Conservation (phyloP, 805 yeast genomes). For the Barnettozyma botsteinii region DNA sequence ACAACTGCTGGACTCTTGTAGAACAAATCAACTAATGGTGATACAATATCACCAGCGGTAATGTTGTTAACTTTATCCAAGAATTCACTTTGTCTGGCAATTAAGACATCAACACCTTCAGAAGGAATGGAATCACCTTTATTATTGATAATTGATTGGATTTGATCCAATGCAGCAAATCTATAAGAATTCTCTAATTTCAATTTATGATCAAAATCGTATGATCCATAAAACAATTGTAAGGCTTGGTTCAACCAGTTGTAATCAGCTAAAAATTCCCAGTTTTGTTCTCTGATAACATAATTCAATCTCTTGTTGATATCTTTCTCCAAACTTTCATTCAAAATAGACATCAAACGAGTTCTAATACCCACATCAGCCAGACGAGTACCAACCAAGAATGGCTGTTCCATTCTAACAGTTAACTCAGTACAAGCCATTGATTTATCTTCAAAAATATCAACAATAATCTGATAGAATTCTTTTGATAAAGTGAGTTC, state of each 20-base stretch:
- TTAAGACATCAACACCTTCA: constrained; percentile 26
- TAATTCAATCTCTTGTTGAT: constrained; percentile 76
- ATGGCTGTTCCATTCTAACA: constrained; percentile 93
- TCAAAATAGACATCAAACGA: constrained; percentile 73
- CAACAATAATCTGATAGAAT: constrained; percentile 81
- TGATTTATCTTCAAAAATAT: constrained; percentile 75
- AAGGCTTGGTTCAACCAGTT: constrained; percentile 94
- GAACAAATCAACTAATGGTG: constrained; percentile 73
- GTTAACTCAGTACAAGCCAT: constrained; percentile 83
- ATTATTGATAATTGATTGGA: constrained; percentile 24
- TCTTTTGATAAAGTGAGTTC: constrained; percentile 71
- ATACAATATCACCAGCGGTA: constrained; percentile 56
- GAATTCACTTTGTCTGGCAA: constrained; percentile 31
- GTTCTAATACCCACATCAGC: constrained; percentile 70
- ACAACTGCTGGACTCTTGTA: constrained; percentile 77
- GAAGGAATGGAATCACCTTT: constrained; percentile 19
- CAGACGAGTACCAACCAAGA: constrained; percentile 85
- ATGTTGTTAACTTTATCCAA: constrained; percentile 27
- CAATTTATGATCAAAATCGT: constrained; percentile 46
- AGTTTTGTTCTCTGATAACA: constrained; percentile 89
- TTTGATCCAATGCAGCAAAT: constrained; percentile 47
- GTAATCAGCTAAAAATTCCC: constrained; percentile 92
- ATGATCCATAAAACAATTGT: constrained; percentile 77
- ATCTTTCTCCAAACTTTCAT: constrained; percentile 71
- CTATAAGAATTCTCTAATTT: constrained; percentile 44